Evolutionary conservation across 129 eudicot genomes (phyloP), one percentile per base, ranked within the genome.

Genomic region (Lonicera japonica): DNA sequence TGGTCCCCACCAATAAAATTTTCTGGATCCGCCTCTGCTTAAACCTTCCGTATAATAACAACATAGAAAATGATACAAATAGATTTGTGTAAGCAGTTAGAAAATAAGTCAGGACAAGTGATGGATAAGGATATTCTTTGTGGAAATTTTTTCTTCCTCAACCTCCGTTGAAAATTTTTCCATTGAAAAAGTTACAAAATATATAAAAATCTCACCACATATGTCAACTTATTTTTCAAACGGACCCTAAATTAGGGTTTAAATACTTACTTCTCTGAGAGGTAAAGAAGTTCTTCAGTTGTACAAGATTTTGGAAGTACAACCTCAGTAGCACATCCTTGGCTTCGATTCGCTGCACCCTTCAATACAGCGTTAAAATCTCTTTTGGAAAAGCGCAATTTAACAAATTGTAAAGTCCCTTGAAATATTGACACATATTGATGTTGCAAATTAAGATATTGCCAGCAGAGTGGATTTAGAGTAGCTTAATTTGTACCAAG

Each of bases 401-500:
- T n/a, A n/a, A n/a, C 55, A 17, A 50, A 20, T 17, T 3, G 10
- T 16, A 1, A 50, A 4, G 8, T 22, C 0, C 2, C 56, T 4
- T 0, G 21, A 5, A 51, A 15, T 17, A 21, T 51, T 18, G 56
- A 51, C 11, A 11, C 11, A 14, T 2, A 57, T n/a, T n/a, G 11
- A 57, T 57, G 17, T 10, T 38, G 1, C 1, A 55, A 55, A 14
- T 3, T n/a, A 55, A 55, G 36, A 21, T 11, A 16, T 55, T 55
- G n/a, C 60, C 60, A 55, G 17, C 60, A 55, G 8, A 55, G 21
- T 11, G 60, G 60, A 23, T 10, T 22, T 2, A 21, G 60, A 21
- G 60, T 55, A 8, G 39, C 39, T n/a, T n/a, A n/a, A n/a, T 21
- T 55, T 55, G 60, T 55, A 23, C 60, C 60, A 55, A 21, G 60